Base-by-base conservation (phyloP, 2,329 filamentous ascomycete genomes). In the Aureobasidium sp. region DNA sequence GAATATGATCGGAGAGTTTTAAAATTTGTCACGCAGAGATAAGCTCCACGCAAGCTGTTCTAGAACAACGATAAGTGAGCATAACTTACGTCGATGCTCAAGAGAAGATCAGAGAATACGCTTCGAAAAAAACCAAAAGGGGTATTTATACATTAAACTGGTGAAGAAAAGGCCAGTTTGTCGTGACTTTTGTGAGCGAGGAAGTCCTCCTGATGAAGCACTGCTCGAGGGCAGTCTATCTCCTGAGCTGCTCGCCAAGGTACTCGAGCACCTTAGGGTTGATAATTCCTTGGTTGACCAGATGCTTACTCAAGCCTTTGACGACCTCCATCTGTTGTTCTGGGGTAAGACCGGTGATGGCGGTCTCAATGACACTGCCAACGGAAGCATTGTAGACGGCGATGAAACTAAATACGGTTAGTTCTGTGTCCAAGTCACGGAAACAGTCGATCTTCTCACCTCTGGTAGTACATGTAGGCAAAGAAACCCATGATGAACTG, bases 401-500 rank as follows among this genome's bases (percentile, higher is more conserved):
- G 70, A 99, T 93, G 75, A 99, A 99, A 71, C 89, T 94, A 42
- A 39, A 13, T 1, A 17, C 15, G 4, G 51, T 64, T 13, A 63
- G 57, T 29, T 20, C 26, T 1, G 8, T 13, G 9, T 17, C 7
- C 17, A 5, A 12, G 1, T 13, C 20, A 20, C 8, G 34, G 0
- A 23, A 27, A 7, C 32, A 29, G 15, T 5, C 8, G 9, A 20
- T 27, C 3, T 13, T 9, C 59, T 46, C 48, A 64, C 64, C 62
- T 70, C 75, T 97, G 92, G 78, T 95, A 99, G 78, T 99, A 99
- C 84, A 99, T 92, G 79, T 91, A 97, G 17, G 93, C 86, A 71
- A 99, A 97, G 77, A 96, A 94, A 9, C 94, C 94, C 94, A 99
- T 99, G 79, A 97, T 97, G 78, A 99, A 99, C 73, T 99, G 94